Conservation (phyloP, 176 grass and related monocot species). For the Saccharum spontaneum region DNA sequence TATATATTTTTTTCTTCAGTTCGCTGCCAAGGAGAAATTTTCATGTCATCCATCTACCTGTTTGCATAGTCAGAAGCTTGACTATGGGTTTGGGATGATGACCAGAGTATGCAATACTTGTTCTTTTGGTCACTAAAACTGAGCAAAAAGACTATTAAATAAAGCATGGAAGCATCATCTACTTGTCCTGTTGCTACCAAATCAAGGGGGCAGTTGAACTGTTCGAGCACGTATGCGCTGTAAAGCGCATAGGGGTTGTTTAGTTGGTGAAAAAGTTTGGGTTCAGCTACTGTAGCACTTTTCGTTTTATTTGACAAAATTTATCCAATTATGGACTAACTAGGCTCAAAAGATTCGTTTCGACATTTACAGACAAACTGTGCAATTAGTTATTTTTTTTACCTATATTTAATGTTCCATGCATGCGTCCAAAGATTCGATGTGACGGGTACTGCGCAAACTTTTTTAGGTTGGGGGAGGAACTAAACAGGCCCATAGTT, state of each 20-base stretch:
- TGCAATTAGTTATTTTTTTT: too few species aligned
- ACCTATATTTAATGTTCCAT: too few species aligned
- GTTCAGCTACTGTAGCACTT: too few species aligned
- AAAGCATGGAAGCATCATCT: constrained; percentile 29
- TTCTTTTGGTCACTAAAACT: constrained; percentile 12
- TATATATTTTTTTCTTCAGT: not conserved
- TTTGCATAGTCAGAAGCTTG: constrained; percentile 21
- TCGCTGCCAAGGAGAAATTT: not conserved
- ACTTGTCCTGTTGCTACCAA: constrained; percentile 50
- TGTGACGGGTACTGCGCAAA: too few species aligned
- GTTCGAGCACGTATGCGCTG: constrained; percentile 35
- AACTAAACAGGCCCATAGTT: too few species aligned
- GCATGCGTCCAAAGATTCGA: too few species aligned
- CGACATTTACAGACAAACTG: too few species aligned
- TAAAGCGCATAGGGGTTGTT: constrained; percentile 49
- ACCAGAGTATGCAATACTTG: not conserved
- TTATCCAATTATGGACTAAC: too few species aligned
- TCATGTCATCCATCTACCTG: not conserved
- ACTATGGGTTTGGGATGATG: not conserved
- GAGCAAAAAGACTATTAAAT: constrained; percentile 29
- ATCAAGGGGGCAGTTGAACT: constrained; percentile 54
- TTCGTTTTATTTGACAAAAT: too few species aligned
- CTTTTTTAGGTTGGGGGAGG: too few species aligned
- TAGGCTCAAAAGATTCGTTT: too few species aligned
- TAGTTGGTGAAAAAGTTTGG: too few species aligned